These are phyloP conservation scores for Boletus sp. DNA, from an alignment of 768 basidiomycete species.

Conservation along the genomic window DNA sequence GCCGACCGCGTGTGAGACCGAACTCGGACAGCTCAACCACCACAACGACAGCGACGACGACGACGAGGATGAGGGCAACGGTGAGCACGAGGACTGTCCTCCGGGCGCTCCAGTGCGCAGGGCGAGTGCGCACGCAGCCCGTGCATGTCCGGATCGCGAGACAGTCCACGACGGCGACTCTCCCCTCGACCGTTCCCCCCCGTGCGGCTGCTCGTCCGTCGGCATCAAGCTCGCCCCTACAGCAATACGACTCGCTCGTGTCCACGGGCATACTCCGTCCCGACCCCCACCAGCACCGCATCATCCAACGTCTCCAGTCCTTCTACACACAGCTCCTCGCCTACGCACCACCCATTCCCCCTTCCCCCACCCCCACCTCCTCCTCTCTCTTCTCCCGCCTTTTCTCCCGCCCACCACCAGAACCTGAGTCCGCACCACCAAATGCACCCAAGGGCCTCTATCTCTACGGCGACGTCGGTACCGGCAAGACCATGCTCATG, in stretches of 20 bases:
- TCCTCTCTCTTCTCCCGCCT: constrained; percentile 26
- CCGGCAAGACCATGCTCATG: constrained; percentile 99
- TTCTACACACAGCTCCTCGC: constrained; percentile 67
- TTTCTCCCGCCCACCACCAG: constrained; percentile 26
- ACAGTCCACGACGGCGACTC: constrained; percentile 9
- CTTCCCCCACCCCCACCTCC: constrained; percentile 32
- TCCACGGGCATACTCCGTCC: constrained; percentile 54
- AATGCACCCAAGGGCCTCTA: constrained; percentile 84
- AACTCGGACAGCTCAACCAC: no score
- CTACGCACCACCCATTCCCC: constrained; percentile 67
- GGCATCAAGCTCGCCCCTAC: constrained; percentile 25
- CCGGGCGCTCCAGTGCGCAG: no score
- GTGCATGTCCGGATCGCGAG: constrained; percentile 5
- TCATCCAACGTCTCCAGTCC: constrained; percentile 78
- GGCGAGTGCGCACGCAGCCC: neutral
- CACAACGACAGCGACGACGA: no score
- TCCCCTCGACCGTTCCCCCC: neutral
- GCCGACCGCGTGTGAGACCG: no score
- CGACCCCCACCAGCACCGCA: constrained; percentile 82
- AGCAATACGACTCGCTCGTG: constrained; percentile 49
- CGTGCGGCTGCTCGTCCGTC: no score
- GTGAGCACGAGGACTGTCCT: no score
- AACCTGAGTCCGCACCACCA: constrained; percentile 39
- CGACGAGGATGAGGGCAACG: no score
- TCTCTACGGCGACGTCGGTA: constrained; percentile 95